Conservation (phyloP, 306 rosid species). For the Trifolium pratense region DNA sequence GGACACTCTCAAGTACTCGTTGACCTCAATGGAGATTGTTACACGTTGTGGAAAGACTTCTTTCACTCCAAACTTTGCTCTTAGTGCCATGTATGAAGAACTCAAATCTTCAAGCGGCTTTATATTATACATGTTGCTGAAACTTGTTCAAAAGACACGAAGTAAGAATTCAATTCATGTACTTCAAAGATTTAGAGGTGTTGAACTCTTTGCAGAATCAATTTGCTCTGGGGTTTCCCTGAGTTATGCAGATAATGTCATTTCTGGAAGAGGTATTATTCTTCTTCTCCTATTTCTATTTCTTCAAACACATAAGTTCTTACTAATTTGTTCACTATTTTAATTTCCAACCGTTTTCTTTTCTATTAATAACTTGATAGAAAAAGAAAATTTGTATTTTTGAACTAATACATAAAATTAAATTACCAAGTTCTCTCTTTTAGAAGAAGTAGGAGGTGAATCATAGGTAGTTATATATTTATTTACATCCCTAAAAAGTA, state of each 20-base stretch:
- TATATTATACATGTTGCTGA: conserved; percentile 74
- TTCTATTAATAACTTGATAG: conserved; percentile 5
- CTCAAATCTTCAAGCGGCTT: conserved; percentile 87
- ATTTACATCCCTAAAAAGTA: not conserved
- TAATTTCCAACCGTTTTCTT: conserved; percentile 1
- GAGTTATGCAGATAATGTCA: conserved; percentile 38
- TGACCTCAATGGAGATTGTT: conserved; percentile 87
- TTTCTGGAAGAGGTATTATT: conserved; percentile 65
- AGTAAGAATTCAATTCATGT: conserved; percentile 73
- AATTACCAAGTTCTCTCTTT: not conserved
- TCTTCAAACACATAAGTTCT: conserved; percentile 8
- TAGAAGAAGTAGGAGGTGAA: conserved; percentile 17
- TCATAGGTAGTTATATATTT: conserved; percentile 6
- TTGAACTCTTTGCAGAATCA: conserved; percentile 76
- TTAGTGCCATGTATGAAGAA: conserved; percentile 72
- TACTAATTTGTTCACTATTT: conserved; percentile 2
- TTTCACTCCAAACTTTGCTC: conserved; percentile 69
- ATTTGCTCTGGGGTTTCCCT: conserved; percentile 68
- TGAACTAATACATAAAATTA: not conserved
- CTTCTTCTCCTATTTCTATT: conserved; percentile 33
- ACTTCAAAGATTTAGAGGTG: conserved; percentile 83
- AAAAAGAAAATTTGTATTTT: not conserved
- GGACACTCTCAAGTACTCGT: conserved; percentile 90
- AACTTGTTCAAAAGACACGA: conserved; percentile 66
- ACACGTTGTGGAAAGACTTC: conserved; percentile 76